Conservation (phyloP, 805 yeast genomes). For the Sungouiozyma intestinalis region DNA sequence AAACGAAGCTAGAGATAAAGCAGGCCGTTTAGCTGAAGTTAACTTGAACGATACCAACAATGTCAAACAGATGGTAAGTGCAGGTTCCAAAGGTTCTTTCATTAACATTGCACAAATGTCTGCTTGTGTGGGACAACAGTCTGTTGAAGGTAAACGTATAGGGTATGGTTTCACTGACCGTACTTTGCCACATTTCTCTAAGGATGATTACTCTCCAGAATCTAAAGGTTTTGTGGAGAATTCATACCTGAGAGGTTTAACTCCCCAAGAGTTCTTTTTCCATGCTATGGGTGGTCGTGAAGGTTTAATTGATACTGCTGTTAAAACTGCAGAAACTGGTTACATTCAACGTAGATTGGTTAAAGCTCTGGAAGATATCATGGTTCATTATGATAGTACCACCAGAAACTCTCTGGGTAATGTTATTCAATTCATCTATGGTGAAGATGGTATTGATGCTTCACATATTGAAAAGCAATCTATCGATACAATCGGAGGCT, state of each 20-base stretch:
- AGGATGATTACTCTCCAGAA: constrained; percentile 97
- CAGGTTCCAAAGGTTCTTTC: constrained; percentile 98
- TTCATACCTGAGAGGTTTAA: constrained; percentile 91
- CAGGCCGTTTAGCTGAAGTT: constrained; percentile 97
- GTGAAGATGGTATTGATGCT: constrained; percentile 99
- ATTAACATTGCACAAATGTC: constrained; percentile 99
- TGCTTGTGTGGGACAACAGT: constrained; percentile 99
- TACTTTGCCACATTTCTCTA: constrained; percentile 93
- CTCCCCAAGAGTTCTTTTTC: constrained; percentile 98
- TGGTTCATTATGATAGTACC: constrained; percentile 97
- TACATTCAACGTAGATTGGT: constrained; percentile 96
- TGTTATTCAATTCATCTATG: constrained; percentile 89
- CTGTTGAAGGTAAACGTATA: constrained; percentile 99
- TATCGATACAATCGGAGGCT: constrained; percentile 90
- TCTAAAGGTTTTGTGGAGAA: constrained; percentile 97
- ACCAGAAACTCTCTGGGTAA: constrained; percentile 97
- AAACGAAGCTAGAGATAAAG: constrained; percentile 97
- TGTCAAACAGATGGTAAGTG: constrained; percentile 97
- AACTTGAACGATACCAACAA: constrained; percentile 88
- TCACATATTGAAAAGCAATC: constrained; percentile 96
- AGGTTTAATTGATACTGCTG: constrained; percentile 99
- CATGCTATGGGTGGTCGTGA: constrained; percentile 99
- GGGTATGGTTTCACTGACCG: constrained; percentile 96
- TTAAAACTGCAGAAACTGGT: constrained; percentile 98
- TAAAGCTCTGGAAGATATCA: constrained; percentile 91